phyloP scores from a whole-genome alignment of 2,329 filamentous ascomycete genomes.

The Alternaria metachromatica region DNA sequence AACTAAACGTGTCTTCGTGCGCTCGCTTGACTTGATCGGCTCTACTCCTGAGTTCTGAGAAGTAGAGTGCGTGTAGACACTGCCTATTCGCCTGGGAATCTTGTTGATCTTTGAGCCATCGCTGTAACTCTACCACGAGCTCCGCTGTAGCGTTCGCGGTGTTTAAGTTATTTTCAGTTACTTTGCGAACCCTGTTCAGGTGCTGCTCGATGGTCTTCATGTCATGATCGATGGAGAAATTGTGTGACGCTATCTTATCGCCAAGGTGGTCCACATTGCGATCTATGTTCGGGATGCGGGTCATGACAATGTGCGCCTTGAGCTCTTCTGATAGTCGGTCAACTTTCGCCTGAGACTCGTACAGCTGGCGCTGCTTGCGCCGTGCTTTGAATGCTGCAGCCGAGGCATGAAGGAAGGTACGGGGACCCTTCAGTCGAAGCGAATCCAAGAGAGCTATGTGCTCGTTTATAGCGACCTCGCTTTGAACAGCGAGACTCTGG shows the following conservation, averaged over 20 bases:
- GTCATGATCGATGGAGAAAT: background rate
- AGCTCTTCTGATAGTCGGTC: background rate
- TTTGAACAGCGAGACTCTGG: too few species aligned
- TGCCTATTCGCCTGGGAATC: background rate
- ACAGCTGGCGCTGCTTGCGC: too few species aligned
- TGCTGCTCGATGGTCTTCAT: background rate
- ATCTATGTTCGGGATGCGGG: background rate
- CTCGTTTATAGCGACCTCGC: too few species aligned
- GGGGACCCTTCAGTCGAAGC: too few species aligned
- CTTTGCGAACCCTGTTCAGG: background rate
- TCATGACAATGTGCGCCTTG: background rate
- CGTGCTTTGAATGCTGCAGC: too few species aligned
- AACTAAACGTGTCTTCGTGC: constrained; percentile 9
- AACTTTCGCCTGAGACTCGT: background rate
- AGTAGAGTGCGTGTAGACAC: constrained; percentile 15
- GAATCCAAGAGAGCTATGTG: too few species aligned
- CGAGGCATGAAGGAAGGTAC: too few species aligned
- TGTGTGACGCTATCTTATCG: background rate
- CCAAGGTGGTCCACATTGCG: background rate
- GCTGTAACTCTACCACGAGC: background rate
- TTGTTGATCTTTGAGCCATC: constrained; percentile 8
- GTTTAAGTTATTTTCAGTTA: background rate
- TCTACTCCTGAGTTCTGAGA: background rate
- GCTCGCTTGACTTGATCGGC: constrained; percentile 1
- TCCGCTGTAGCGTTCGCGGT: background rate